A percentile compares a stretch with the other conserved stretches of the same genome.
Evolutionary conservation across 768 basidiomycete genomes (phyloP).

Genomic region (Dentipellis sp.): DNA sequence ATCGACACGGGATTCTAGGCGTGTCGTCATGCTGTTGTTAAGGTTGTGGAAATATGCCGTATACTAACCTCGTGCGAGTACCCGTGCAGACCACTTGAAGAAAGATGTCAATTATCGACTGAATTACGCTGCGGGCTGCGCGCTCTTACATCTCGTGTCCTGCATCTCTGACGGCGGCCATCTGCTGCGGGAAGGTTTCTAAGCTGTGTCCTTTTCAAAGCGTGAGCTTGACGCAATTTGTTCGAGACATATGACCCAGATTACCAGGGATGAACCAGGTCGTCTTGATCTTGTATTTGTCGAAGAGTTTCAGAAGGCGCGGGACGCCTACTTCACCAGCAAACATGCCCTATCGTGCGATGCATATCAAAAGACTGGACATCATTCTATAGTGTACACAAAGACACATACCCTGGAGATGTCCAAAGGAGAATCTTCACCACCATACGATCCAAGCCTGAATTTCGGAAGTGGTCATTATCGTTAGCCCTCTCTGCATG

Average conservation of each 20-base stretch:
- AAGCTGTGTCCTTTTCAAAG: constrained; percentile 49
- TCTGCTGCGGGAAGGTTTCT: constrained; percentile 65
- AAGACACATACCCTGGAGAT: constrained; percentile 44
- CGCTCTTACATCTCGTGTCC: constrained; percentile 56
- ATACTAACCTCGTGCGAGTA: constrained; percentile 55
- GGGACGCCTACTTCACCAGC: constrained; percentile 69
- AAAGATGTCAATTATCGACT: background rate
- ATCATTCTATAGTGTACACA: background rate
- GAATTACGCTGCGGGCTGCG: background rate
- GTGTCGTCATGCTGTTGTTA: background rate
- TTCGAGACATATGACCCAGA: background rate
- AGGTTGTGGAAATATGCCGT: background rate
- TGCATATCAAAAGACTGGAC: background rate
- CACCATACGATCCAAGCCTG: constrained; percentile 68
- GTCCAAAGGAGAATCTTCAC: constrained; percentile 62
- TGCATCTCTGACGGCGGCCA: constrained; percentile 60
- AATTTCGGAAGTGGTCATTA: background rate
- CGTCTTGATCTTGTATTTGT: constrained; percentile 57
- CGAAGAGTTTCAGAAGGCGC: constrained; percentile 61
- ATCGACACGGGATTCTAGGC: constrained; percentile 50
- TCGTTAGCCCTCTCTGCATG: background rate
- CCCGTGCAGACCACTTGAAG: constrained; percentile 49
- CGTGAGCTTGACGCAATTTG: background rate
- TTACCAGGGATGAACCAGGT: constrained; percentile 73
- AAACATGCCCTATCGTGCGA: constrained; percentile 43